Conservation (phyloP, 768 basidiomycete genomes). For the Lactifluus subvellereus region DNA sequence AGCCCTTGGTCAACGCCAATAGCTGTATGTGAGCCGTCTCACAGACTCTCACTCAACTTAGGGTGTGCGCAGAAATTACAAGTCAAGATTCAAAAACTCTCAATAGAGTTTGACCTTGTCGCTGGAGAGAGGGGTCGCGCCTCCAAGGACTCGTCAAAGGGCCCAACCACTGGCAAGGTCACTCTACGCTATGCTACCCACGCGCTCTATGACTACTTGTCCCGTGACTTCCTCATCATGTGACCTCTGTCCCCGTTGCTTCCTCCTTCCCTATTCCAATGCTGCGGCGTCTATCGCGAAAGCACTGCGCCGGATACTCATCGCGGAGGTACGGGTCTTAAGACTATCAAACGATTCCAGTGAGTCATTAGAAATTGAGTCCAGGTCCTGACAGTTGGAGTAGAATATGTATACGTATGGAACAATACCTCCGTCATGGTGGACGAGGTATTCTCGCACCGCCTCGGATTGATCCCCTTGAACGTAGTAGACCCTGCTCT, state of each 20-base stretch:
- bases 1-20: conserved; percentile 11
- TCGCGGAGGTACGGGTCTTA: conserved; percentile 69
- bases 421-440: conserved; percentile 92
- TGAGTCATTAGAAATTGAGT: not conserved
- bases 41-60: conserved; percentile 31
- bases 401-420: conserved; percentile 89
- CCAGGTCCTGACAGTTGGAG: conserved; percentile 85
- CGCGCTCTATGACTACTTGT: no score
- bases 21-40: conserved; percentile 21
- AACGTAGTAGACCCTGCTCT: conserved; percentile 76
- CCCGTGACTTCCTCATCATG: no score
- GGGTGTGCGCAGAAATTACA: conserved; percentile 51
- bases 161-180: no score
- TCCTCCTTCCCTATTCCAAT: no score
- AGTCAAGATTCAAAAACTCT: conserved; percentile 72
- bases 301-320: conserved; percentile 85
- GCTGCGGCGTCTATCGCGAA: conserved; percentile 69
- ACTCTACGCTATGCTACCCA: no score
- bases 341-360: not conserved
- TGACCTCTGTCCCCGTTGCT: no score
- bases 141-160: no score
- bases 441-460: conserved; percentile 89
- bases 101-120: conserved; percentile 91
- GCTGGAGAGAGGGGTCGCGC: conserved; percentile 34
- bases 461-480: conserved; percentile 88